Percentiles rank a stretch among this genome's conserved stretches.
Evolutionary conservation across 768 basidiomycete species (phyloP).

Genomic region (Boletus reticulatus): DNA sequence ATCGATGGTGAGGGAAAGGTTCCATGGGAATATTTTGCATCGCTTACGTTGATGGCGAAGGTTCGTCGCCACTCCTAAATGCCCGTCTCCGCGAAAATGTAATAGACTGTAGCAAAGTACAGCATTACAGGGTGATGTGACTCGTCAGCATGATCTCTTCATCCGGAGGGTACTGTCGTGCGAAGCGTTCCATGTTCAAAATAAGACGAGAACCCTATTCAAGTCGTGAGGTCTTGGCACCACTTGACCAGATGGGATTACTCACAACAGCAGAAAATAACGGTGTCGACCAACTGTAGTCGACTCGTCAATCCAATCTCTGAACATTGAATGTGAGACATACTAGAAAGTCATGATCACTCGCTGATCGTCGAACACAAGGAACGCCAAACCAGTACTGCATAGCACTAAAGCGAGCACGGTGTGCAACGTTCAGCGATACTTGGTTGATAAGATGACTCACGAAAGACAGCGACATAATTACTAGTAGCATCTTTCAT

Average conservation of each 20-base stretch:
- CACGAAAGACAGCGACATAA: constrained; percentile 41
- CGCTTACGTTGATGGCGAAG: neutral
- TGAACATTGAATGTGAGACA: neutral
- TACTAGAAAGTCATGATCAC: constrained; percentile 1
- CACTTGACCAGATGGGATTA: neutral
- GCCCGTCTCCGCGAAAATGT: too few relatives aligned
- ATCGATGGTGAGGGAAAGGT: too few relatives aligned
- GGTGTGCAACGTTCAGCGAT: neutral
- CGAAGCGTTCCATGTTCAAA: constrained; percentile 23
- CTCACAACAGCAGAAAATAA: constrained; percentile 17
- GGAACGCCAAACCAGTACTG: neutral
- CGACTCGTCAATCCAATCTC: neutral
- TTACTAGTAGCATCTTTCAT: constrained; percentile 47
- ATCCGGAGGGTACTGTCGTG: neutral
- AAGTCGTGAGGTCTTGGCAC: neutral
- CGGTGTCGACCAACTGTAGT: constrained; percentile 16
- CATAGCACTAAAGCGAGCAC: neutral
- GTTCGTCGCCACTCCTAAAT: too few relatives aligned
- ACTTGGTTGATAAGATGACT: neutral
- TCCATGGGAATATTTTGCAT: neutral
- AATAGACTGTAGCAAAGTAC: neutral
- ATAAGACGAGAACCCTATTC: constrained; percentile 23
- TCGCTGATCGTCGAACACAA: constrained; percentile 1
- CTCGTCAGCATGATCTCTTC: constrained; percentile 11
- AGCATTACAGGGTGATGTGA: constrained; percentile 2